Evolutionary conservation across 805 yeast genomes (phyloP), one percentile per base, ranked within the genome.

Genomic region (Yueomyces sinensis): DNA sequence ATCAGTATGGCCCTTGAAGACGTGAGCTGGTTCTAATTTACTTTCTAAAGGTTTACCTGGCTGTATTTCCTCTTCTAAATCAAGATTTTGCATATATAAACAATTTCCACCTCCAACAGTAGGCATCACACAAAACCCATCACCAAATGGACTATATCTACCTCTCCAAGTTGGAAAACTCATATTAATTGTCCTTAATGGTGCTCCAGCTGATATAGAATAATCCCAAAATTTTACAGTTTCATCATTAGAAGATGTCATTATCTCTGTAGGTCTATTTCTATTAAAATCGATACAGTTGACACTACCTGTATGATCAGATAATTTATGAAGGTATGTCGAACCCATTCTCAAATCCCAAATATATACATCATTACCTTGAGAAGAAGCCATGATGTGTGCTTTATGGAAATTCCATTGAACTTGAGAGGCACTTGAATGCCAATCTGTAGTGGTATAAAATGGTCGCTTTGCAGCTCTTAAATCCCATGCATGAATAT

Each of bases 311-410:
- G 58, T 56, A 49, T 91, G 98, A 0, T 94, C 96, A 15, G 59
- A 58, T 2, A 86, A 63, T 37, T 70, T 68, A 32, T 70, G 61
- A 19, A 87, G 49, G 0, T 97, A 96, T 11, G 66, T 54, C 0
- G 89, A 79, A 4, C 93, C 93, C 47, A 76, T 77, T 38, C 98
- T 65, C 6, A 74, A 59, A 55, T 91, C 98, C 98, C 98, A 91
- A 1, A 91, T 62, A 39, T 75, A 74, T 29, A 89, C 69, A 33
- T 75, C 66, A 47, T 79, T 72, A 47, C 83, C 94, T 52, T 91
- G 98, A 5, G 93, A 68, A 1, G 91, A 76, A 0, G 96, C 95
- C 19, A 91, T 49, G 22, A 86, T 68, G 49, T 81, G 68, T 2
- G 84, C 74, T 46, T 87, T 77, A 30, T 66, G 63, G 42, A 74